Percentiles rank a stretch among this genome's conserved stretches.
Evolutionary conservation across 208 protist species (phyloP).

Genomic region (Leptomonas pyrrhocoris): DNA sequence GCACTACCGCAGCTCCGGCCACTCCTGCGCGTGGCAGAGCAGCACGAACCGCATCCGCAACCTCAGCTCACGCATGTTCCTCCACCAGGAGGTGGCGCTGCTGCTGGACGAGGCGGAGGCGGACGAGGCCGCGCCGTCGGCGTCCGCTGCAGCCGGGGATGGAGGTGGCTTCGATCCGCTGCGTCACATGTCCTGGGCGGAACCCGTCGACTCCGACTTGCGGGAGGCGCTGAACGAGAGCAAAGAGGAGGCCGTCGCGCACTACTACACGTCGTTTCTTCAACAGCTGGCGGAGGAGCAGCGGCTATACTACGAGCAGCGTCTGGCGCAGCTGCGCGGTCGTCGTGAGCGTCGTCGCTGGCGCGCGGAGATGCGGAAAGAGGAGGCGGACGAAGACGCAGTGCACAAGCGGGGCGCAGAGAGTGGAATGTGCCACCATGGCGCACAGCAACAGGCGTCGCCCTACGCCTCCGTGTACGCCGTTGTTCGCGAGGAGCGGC

Average conservation of each 20-base stretch:
- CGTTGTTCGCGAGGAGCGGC: constrained; percentile 24
- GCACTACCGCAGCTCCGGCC: constrained; percentile 67
- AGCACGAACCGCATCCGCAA: constrained; percentile 76
- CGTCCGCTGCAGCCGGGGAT: not conserved
- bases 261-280: constrained; percentile 45
- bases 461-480: not conserved
- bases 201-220: constrained; percentile 36
- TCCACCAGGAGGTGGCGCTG: constrained; percentile 81
- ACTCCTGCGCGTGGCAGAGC: constrained; percentile 79
- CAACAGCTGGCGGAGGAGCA: constrained; percentile 44
- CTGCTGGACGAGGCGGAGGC: constrained; percentile 42
- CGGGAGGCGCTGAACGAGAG: constrained; percentile 45
- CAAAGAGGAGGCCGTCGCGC: constrained; percentile 43
- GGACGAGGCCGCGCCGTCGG: constrained; percentile 4
- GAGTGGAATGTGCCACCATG: too few species aligned
- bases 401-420: not conserved
- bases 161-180: constrained; percentile 14
- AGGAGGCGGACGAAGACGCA: not conserved
- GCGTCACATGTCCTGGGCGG: constrained; percentile 38
- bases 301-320: constrained; percentile 32
- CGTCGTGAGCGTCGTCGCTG: constrained; percentile 36
- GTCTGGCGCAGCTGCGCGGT: constrained; percentile 34
- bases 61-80: constrained; percentile 58
- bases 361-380: not conserved
- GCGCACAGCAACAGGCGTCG: not conserved